Evolutionary conservation across 2,329 filamentous ascomycete species (phyloP).

Genomic region (Metarhizium humberi): DNA sequence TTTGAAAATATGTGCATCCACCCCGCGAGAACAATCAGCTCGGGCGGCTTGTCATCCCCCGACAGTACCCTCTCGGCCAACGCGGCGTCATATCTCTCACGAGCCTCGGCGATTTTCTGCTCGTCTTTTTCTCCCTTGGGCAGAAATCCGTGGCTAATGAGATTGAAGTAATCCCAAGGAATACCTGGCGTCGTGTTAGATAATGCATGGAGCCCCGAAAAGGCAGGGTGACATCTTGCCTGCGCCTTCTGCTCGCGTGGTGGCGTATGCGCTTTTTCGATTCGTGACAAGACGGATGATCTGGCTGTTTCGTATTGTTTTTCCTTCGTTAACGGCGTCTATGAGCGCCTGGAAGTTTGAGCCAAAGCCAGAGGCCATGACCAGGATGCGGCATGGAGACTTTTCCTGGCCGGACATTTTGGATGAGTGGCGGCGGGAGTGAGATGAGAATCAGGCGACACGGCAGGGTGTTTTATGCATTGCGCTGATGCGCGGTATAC

Average conservation of each 20-base stretch:
- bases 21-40: slow-evolving; percentile 72
- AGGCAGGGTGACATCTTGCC: slow-evolving; percentile 10
- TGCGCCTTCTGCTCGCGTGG: slow-evolving; percentile 33
- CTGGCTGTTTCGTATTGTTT: slow-evolving; percentile 27
- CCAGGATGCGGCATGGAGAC: slow-evolving; percentile 43
- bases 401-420: neutral
- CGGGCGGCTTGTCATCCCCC: slow-evolving; percentile 43
- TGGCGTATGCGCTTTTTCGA: slow-evolving; percentile 36
- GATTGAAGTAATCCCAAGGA: slow-evolving; percentile 72
- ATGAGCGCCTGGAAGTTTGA: slow-evolving; percentile 71
- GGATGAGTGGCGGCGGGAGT: no score
- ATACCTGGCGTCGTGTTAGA: slow-evolving; percentile 34
- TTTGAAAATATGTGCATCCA: slow-evolving; percentile 79
- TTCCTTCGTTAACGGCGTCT: slow-evolving; percentile 31
- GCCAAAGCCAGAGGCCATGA: slow-evolving; percentile 66
- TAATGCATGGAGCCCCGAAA: neutral
- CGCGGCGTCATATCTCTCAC: slow-evolving; percentile 64
- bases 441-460: no score
- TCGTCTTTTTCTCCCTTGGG: slow-evolving; percentile 51
- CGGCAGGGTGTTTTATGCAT: no score
- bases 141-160: slow-evolving; percentile 60
- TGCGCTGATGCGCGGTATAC: no score
- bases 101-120: slow-evolving; percentile 41
- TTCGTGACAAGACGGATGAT: slow-evolving; percentile 41
- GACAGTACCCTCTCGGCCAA: slow-evolving; percentile 58